These are phyloP conservation scores for Elsinoe fawcettii DNA, from an alignment of 2,329 filamentous ascomycete species.

Conservation along the genomic window DNA sequence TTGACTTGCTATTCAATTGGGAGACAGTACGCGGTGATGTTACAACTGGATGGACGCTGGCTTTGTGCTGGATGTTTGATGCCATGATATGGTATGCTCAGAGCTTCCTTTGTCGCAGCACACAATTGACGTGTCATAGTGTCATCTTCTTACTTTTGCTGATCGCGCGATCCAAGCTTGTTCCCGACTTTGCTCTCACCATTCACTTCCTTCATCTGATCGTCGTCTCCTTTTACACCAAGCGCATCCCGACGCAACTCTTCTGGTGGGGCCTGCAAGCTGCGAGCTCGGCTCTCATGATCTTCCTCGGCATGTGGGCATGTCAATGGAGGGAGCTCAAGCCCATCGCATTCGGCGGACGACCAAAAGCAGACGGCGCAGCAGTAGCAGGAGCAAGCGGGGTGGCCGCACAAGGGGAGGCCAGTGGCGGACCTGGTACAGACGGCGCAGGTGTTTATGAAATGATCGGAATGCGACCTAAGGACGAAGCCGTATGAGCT, in stretches of 20 bases:
- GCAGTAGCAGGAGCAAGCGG: slow-evolving; percentile 14
- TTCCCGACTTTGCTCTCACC: slow-evolving; percentile 89
- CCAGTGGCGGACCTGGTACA: slow-evolving; percentile 33
- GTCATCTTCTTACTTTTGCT: slow-evolving; percentile 75
- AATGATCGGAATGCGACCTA: slow-evolving; percentile 37
- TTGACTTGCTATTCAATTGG: slow-evolving; percentile 58
- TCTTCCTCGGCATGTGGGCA: slow-evolving; percentile 72
- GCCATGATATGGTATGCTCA: slow-evolving; percentile 53
- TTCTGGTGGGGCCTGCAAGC: slow-evolving; percentile 79
- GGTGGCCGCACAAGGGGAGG: slow-evolving; percentile 30
- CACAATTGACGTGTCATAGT: slow-evolving; percentile 41
- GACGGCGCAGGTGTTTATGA: slow-evolving; percentile 43
- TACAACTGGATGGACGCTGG: slow-evolving; percentile 62
- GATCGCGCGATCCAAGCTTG: slow-evolving; percentile 82
- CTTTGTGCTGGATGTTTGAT: slow-evolving; percentile 60
- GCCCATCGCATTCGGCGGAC: slow-evolving; percentile 78
- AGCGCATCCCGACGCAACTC: slow-evolving; percentile 63
- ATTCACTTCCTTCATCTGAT: slow-evolving; percentile 77
- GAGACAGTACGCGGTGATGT: slow-evolving; percentile 57
- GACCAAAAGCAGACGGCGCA: slow-evolving; percentile 23
- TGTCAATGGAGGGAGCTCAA: slow-evolving; percentile 84
- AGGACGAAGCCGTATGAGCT: slow-evolving; percentile 22
- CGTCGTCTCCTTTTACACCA: slow-evolving; percentile 69
- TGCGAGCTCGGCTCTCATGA: slow-evolving; percentile 56
- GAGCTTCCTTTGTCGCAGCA: background rate